Evolutionary conservation across 2,329 filamentous ascomycete genomes (phyloP), one percentile per base, ranked within the genome.

Genomic region (Apiospora pterosperma): DNA sequence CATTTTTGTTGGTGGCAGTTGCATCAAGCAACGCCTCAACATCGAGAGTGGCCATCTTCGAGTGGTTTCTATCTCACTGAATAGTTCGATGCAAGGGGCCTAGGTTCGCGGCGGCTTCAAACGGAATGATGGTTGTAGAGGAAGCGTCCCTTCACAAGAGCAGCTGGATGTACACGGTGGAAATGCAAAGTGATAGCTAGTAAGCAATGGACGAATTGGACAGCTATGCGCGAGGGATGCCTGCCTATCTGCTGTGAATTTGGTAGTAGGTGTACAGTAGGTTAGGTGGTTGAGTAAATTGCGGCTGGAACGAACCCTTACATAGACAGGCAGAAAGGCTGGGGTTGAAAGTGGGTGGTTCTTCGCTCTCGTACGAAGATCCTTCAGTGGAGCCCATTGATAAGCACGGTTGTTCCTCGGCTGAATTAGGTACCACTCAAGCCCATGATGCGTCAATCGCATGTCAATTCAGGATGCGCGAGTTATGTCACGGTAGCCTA

Each of bases 21-120:
- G 91, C 92, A 79, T 97, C 93, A 71, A 97, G 88, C 69, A 97
- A 86, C 70, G 93, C 92, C 84, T 97, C 94, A 72, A 97, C 92
- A 76, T 97, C 93, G 71, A 85, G 76, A 64, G 78, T 81, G 62
- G 81, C 78, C 82, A 85, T 85, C 67, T 69, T 78, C 48, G n/a
- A 25, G 38, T 28, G n/a, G 61, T 55, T 16, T 55, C 28, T 34
- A 34, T 23, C 61, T 65, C 25, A 55, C 48, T 34, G 62, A 42
- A 31, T 59, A 63, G 28, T 55, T 12, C 34, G 48, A 31, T n/a
- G 48, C 28, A 34, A 55, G 44, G 44, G 44, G 31, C 44, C 25
- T 52, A 25, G 5, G 16, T 55, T 55, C 48, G 48, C 48, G 48
- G 34, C 48, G 11, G 48, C 14, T 34, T 55, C 48, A 21, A 55